phyloP scores from a whole-genome alignment of 805 yeast species.

The Wickerhamiella azymoides region DNA sequence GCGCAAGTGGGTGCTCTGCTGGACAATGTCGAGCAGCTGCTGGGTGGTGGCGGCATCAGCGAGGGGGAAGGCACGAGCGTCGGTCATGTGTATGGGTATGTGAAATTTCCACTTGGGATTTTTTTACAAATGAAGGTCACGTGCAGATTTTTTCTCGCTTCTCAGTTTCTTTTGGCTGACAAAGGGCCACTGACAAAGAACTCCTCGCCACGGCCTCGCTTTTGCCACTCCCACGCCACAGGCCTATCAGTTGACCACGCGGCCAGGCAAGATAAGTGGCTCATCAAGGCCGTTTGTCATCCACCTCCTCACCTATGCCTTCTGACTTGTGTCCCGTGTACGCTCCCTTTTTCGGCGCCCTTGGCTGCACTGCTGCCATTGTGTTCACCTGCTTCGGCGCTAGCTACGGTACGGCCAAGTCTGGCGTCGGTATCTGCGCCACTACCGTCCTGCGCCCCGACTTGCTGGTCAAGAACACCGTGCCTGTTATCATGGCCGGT shows the following conservation, averaged over 20 bases:
- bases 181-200: too few relatives aligned
- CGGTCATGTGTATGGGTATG: conserved; percentile 29
- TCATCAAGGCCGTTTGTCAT: conserved; percentile 5
- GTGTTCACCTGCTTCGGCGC: conserved; percentile 99
- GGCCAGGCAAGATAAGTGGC: conserved; percentile 4
- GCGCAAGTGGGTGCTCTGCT: conserved; percentile 94
- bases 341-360: conserved; percentile 92
- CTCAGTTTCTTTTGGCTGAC: too few relatives aligned
- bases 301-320: conserved; percentile 2
- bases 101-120: not conserved
- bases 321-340: conserved; percentile 22
- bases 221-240: not conserved
- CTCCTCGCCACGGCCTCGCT: too few relatives aligned
- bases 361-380: conserved; percentile 98
- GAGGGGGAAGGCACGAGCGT: conserved; percentile 97
- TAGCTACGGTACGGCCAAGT: conserved; percentile 96
- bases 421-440: conserved; percentile 99
- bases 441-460: conserved; percentile 97
- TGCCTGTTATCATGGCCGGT: conserved; percentile 99
- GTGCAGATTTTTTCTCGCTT: not conserved
- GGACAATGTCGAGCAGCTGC: conserved; percentile 94
- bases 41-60: conserved; percentile 93
- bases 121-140: not conserved
- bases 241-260: not conserved
- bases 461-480: conserved; percentile 79